Evolutionary conservation across 805 yeast genomes (phyloP), one percentile per base, ranked within the genome.

Genomic region (Kluyveromyces wickerhamii): DNA sequence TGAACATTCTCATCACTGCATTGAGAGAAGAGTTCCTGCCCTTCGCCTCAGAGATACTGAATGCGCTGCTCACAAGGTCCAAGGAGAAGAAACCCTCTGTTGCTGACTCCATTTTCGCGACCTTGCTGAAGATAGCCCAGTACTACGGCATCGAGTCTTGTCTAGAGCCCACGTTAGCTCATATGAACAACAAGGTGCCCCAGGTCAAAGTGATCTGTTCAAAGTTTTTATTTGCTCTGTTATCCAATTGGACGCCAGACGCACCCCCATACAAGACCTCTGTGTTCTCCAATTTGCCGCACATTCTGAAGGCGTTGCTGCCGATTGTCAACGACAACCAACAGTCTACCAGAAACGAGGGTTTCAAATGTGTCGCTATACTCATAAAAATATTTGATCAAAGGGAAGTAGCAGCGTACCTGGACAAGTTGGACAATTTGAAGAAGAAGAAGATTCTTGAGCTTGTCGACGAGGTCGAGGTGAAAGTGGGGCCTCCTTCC

Each of bases 31-130:
- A 62, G 4, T 30, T n/a, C 16, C 12, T 24, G 7, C 44, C 42
- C 9, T 85, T 84, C 49, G 46, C 42, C 11, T 39, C 63, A 1
- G 47, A 67, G 1, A 69, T 84, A 2, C 62, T 85, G 17, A 57
- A 61, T 2, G 78, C 92, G 0, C 57, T 83, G 38, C 58, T 92
- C 27, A 96, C 86, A 44, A 70, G 96, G 47, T 73, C 84, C 10
- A 88, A 86, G 51, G 98, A 92, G 54, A 87, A 83, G 63, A 89
- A 89, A 50, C 78, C 72, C 17, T 63, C 79, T 3, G 92, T 86
- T 0, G 63, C 81, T 2, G 87, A 79, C 16, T 80, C 92, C 0
- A 63, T 89, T n/a, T 64, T 67, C 13, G 59, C 55, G 17, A 79
- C 89, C 0, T 62, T 88, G 34, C 82, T 79, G 54, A 71, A 81